These are phyloP conservation scores for Arabidopsis arenosa DNA, from an alignment of 345 rosid species.

Conservation along the genomic window DNA sequence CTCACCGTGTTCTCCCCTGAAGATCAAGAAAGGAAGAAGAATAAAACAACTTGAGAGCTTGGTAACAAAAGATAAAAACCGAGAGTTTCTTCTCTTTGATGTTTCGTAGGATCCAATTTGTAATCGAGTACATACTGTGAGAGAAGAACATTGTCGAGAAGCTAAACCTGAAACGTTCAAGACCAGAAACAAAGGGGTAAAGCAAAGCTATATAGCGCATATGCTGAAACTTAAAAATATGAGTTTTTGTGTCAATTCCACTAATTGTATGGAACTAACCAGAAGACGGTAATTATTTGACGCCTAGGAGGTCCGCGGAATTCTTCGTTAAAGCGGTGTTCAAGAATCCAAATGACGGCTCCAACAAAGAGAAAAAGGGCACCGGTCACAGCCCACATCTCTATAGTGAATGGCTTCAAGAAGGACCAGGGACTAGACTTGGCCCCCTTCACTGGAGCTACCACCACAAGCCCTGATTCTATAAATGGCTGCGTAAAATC, in stretches of 20 bases:
- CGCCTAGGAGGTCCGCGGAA: conserved; percentile 91
- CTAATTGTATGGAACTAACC: conserved; percentile 55
- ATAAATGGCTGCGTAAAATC: conserved; percentile 92
- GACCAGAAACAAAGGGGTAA: conserved; percentile 28
- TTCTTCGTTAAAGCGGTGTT: conserved; percentile 81
- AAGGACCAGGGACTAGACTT: conserved; percentile 94
- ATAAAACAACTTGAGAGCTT: conserved; percentile 18
- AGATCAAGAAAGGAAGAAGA: conserved; percentile 24
- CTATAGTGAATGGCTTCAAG: conserved; percentile 79
- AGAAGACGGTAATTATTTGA: conserved; percentile 78
- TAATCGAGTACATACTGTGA: conserved; percentile 68
- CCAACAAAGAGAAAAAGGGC: conserved; percentile 85
- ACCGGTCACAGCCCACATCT: conserved; percentile 92
- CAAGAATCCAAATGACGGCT: conserved; percentile 96
- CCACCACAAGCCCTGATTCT: conserved; percentile 88
- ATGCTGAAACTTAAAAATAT: not conserved
- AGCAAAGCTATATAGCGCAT: conserved; percentile 26
- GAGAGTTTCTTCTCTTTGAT: conserved; percentile 6
- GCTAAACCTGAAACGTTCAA: conserved; percentile 83
- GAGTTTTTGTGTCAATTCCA: not conserved
- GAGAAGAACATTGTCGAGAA: conserved; percentile 99
- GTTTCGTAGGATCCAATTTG: conserved; percentile 1
- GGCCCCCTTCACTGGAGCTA: conserved; percentile 71
- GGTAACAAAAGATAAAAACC: not conserved
- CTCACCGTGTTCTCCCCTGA: conserved; percentile 92